Conservation (phyloP, 345 rosid species). For the Conringia planisiliqua region DNA sequence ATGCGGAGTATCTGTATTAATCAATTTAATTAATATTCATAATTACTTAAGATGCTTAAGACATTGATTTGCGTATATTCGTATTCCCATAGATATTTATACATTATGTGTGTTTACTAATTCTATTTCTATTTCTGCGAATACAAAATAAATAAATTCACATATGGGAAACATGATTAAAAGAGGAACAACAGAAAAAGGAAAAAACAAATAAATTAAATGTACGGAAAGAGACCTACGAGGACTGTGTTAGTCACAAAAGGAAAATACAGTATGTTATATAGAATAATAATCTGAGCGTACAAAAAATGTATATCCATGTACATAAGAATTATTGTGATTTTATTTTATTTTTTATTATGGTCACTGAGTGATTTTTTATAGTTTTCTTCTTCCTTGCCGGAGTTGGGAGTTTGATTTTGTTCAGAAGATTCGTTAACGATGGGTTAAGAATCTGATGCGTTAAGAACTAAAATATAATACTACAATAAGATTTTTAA, state of each 20-base stretch:
- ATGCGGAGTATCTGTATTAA: background rate
- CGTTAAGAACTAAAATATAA: no score
- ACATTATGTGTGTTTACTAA: background rate
- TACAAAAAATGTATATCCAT: background rate
- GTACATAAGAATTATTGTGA: no score
- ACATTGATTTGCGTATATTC: slow-evolving; percentile 25
- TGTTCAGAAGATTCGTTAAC: background rate
- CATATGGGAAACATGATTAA: slow-evolving; percentile 20
- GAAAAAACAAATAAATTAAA: background rate
- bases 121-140: background rate
- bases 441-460: background rate
- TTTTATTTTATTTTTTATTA: no score
- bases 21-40: background rate
- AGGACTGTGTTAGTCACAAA: background rate
- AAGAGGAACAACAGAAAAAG: background rate
- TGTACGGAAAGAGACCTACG: slow-evolving; percentile 10
- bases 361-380: background rate
- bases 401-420: background rate
- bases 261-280: background rate
- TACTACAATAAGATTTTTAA: background rate
- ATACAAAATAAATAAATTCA: background rate
- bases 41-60: background rate
- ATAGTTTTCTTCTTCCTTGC: background rate
- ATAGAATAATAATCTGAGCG: background rate
- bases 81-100: background rate